Evolutionary conservation across 2,329 filamentous ascomycete species (phyloP), one percentile per base, ranked within the genome.

Genomic region (Cladophialophora psammophila): DNA sequence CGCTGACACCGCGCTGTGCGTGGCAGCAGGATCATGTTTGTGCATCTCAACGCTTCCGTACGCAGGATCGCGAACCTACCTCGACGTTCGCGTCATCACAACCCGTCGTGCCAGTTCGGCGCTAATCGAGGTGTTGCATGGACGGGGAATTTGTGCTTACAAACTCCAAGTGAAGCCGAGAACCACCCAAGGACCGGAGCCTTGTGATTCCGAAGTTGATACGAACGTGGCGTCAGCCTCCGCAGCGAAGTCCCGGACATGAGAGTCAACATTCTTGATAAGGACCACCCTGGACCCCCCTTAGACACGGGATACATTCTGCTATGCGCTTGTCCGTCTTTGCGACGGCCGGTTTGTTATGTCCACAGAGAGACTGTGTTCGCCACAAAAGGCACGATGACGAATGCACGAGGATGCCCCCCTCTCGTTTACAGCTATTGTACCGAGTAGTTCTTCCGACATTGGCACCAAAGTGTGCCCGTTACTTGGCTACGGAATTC

Each of bases 171-270:
- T 20, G 45, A 31, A 31, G 45, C 26, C 6, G 45, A 50, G 20
- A 10, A 12, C 45, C 8, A 20, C 18, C 8, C 45, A 5, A n/a
- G 18, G 53, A 55, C 32, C 13, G 53, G 53, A 55, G 31, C 53
- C 53, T 55, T 55, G 53, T 55, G 53, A 55, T 35, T 10, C 53
- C 32, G 31, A 35, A 55, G 31, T 38, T 20, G 35, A 38, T 34
- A 9, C 32, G 35, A 38, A 36, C 2, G 45, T 50, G 45, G 45
- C 45, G 45, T 31, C 53, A 20, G 32, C 32, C 31, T 36, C 12
- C 34, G 18, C 53, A 35, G 53, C 53, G 53, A 55, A 55, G 53
- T 55, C n/a, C 53, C 53, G 53, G 53, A 35, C 20, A 50, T 31
- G 18, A 50, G n/a, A 26, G 45, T 50, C 20, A 31, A 26, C 2